Evolutionary conservation across 805 yeast genomes (phyloP).

Genomic region (Maudiozyma bulderi): DNA sequence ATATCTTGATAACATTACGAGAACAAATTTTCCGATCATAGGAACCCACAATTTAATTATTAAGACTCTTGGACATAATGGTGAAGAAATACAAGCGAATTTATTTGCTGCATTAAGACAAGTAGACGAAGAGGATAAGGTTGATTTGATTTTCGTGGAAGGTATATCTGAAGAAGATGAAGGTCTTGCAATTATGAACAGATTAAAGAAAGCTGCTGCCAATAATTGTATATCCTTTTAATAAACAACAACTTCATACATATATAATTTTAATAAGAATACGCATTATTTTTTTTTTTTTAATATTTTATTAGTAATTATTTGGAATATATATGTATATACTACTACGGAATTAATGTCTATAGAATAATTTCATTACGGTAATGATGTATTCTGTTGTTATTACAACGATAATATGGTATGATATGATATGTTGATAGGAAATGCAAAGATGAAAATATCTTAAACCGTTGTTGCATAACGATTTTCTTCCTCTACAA

Average conservation of each 20-base stretch:
- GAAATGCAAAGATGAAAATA: no score
- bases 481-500: background rate
- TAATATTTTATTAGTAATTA: background rate
- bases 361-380: background rate
- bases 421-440: no score
- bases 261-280: background rate
- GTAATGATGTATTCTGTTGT: no score
- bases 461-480: background rate
- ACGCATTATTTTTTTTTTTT: background rate
- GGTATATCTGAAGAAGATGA: slow-evolving; percentile 67
- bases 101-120: slow-evolving; percentile 65
- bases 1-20: slow-evolving; percentile 7
- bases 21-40: background rate
- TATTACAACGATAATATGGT: no score
- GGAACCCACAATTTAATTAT: slow-evolving; percentile 1
- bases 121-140: slow-evolving; percentile 54
- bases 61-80: slow-evolving; percentile 35
- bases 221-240: slow-evolving; percentile 5
- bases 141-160: slow-evolving; percentile 71
- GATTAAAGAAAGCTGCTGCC: slow-evolving; percentile 35
- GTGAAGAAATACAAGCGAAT: slow-evolving; percentile 58
- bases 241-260: background rate
- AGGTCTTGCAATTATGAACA: slow-evolving; percentile 92
- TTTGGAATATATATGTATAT: background rate
- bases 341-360: background rate